phyloP scores from a whole-genome alignment of 257 asterid genomes.

The Salvia rosmarinus region DNA sequence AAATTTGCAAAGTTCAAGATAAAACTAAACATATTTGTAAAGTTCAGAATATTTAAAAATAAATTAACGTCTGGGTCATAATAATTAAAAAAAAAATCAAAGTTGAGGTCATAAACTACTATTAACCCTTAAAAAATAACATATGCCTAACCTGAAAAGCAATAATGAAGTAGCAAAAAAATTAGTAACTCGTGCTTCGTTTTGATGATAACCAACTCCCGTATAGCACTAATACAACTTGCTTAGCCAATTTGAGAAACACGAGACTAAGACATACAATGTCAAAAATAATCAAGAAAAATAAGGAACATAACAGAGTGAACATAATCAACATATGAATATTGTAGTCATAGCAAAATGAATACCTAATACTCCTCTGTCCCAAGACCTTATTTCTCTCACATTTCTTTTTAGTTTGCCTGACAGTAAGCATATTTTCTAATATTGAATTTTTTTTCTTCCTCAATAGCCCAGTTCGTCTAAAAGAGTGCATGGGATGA shows the following conservation, averaged over 20 bases:
- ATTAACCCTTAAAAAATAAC: background rate
- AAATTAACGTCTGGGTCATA: no score
- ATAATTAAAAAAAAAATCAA: no score
- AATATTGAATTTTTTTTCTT: background rate
- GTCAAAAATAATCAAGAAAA: background rate
- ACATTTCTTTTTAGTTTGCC: background rate
- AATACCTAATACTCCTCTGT: background rate
- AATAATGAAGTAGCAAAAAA: background rate
- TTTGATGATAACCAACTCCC: background rate
- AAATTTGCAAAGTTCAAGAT: no score
- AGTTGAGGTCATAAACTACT: no score
- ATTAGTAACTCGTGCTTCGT: slow-evolving; percentile 21
- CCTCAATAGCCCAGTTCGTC: slow-evolving; percentile 7
- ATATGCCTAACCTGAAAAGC: background rate
- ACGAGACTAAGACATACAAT: slow-evolving; percentile 4
- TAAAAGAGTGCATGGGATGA: background rate
- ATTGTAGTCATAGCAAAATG: slow-evolving; percentile 7
- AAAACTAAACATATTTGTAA: no score
- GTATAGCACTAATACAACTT: slow-evolving; percentile 2
- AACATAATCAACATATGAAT: slow-evolving; percentile 26
- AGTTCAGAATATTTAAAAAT: no score
- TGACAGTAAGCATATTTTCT: background rate
- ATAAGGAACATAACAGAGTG: background rate
- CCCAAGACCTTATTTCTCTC: slow-evolving; percentile 5
- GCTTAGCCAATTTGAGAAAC: slow-evolving; percentile 32